phyloP scores from a whole-genome alignment of 306 rosid genomes.

The Luffa aegyptiaca region DNA sequence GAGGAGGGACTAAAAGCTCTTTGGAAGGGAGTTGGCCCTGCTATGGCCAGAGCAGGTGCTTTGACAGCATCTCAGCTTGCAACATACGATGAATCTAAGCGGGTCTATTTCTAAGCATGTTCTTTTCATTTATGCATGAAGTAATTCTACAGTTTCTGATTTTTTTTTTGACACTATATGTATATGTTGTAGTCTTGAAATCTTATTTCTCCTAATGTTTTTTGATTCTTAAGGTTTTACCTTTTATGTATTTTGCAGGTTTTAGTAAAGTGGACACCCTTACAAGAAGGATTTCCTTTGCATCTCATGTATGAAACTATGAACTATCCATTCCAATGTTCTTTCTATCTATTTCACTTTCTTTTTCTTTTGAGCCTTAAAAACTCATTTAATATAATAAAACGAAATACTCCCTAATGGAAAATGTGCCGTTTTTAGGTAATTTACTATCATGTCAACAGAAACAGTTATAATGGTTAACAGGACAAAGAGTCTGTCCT shows the following conservation, averaged over 20 bases:
- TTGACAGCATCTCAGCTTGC: conserved; percentile 93
- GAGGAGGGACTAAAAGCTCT: conserved; percentile 78
- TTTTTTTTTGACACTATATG: conserved; percentile 8
- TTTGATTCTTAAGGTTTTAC: conserved; percentile 1
- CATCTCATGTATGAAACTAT: conserved; percentile 57
- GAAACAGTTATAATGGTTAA: not conserved
- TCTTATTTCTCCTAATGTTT: not conserved
- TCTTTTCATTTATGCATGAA: conserved; percentile 29
- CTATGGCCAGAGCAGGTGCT: conserved; percentile 85
- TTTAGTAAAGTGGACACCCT: conserved; percentile 48
- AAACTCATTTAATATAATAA: not conserved
- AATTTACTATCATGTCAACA: not conserved
- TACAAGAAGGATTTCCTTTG: conserved; percentile 69
- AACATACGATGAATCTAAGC: conserved; percentile 90
- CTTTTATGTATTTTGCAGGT: conserved; percentile 43
- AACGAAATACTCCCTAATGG: not conserved
- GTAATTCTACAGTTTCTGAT: conserved; percentile 25
- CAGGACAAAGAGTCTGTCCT: not conserved
- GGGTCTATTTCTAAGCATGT: conserved; percentile 53
- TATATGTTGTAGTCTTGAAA: conserved; percentile 7
- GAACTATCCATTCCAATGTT: conserved; percentile 5
- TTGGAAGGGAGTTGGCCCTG: conserved; percentile 97
- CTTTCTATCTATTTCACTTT: not conserved
- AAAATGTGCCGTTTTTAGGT: not conserved
- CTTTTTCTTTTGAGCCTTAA: not conserved